Evolutionary conservation across 2,329 filamentous ascomycete genomes (phyloP).

Genomic region (Aspergillus sp.): DNA sequence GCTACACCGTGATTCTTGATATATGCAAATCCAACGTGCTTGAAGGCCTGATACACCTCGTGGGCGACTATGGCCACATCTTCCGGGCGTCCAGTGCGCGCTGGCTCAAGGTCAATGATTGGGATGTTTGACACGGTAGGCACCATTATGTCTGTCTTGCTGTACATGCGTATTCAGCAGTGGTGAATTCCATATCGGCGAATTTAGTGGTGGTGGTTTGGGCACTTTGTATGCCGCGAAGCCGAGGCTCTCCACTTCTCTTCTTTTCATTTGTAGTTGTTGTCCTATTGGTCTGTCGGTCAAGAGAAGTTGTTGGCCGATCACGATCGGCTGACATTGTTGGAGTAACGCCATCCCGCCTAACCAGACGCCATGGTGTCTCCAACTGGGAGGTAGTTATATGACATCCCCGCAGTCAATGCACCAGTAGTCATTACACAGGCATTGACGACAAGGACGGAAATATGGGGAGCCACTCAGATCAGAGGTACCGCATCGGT

Average conservation of each 20-base stretch:
- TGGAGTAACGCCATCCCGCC: background rate
- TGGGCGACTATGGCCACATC: background rate
- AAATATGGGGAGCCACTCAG: background rate
- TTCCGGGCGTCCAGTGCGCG: background rate
- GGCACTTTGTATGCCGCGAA: too few species aligned
- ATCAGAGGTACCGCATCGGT: conserved; percentile 15
- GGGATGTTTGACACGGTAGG: background rate
- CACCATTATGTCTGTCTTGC: background rate
- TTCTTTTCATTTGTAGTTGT: background rate
- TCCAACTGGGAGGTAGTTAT: background rate
- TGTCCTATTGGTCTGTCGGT: background rate
- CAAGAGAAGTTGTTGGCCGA: background rate
- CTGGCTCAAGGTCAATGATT: conserved; percentile 3
- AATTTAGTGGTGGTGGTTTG: too few species aligned
- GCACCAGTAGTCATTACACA: too few species aligned
- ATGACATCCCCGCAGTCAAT: background rate
- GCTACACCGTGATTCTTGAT: conserved; percentile 7
- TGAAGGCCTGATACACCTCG: conserved; percentile 6
- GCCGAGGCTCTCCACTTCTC: too few species aligned
- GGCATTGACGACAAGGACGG: too few species aligned
- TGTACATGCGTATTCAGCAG: background rate
- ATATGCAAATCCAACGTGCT: conserved; percentile 4
- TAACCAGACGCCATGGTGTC: background rate
- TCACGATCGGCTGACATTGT: background rate
- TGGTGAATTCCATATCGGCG: too few species aligned